A percentile compares a stretch with the other conserved stretches of the same genome.
phyloP scores from a whole-genome alignment of 306 rosid genomes.

The Pterocarpus macrocarpus region DNA sequence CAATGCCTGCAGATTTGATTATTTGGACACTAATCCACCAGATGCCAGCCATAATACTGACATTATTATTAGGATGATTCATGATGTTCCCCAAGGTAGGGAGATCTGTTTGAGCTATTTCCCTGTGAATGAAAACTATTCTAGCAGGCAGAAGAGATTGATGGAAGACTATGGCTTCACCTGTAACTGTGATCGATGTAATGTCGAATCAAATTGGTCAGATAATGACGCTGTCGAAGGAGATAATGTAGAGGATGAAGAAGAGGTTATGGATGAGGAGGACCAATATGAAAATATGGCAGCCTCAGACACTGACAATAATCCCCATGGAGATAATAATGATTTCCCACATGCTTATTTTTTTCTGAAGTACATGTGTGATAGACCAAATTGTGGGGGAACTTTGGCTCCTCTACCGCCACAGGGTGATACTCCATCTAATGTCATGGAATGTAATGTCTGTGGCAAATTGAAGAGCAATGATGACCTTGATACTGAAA shows the following conservation, averaged over 20 bases:
- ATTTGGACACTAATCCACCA: slow-evolving; percentile 54
- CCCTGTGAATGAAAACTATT: slow-evolving; percentile 69
- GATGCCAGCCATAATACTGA: slow-evolving; percentile 58
- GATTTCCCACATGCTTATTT: slow-evolving; percentile 89
- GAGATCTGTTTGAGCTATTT: slow-evolving; percentile 91
- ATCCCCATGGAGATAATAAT: slow-evolving; percentile 44
- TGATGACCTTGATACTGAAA: slow-evolving; percentile 40
- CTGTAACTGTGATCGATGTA: slow-evolving; percentile 84
- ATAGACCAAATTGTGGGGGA: slow-evolving; percentile 71
- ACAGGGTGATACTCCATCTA: slow-evolving; percentile 50
- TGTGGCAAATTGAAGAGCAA: slow-evolving; percentile 68
- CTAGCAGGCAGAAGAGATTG: slow-evolving; percentile 74
- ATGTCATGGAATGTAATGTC: slow-evolving; percentile 77
- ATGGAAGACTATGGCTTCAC: slow-evolving; percentile 80
- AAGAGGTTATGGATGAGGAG: slow-evolving; percentile 62
- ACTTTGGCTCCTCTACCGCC: slow-evolving; percentile 82
- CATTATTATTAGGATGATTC: slow-evolving; percentile 72
- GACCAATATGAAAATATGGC: slow-evolving; percentile 56
- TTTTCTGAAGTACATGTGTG: slow-evolving; percentile 77
- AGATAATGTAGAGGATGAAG: slow-evolving; percentile 44
- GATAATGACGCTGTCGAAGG: slow-evolving; percentile 61
- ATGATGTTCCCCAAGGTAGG: slow-evolving; percentile 84
- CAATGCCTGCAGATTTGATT: slow-evolving; percentile 91
- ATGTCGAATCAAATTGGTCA: slow-evolving; percentile 77
- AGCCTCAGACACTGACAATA: slow-evolving; percentile 48